phyloP scores from a whole-genome alignment of 495 filamentous ascomycete species.

The Xylaria longipes region DNA sequence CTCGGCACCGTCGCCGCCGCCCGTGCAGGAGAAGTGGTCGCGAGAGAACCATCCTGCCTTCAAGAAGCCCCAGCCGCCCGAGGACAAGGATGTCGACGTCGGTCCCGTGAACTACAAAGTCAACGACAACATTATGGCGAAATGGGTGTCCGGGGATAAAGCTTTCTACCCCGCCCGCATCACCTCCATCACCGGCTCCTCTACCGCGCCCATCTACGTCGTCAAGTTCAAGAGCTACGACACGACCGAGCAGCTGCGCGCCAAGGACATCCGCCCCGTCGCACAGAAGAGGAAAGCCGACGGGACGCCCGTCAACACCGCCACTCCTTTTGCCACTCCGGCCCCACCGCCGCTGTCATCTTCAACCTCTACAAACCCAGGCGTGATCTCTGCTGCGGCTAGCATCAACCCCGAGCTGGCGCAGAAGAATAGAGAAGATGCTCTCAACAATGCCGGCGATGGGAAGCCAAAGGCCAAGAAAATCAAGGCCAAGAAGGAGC shows the following conservation, averaged over 20 bases:
- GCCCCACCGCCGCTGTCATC: slow-evolving; percentile 44
- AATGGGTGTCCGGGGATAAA: slow-evolving; percentile 89
- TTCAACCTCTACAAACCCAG: slow-evolving; percentile 57
- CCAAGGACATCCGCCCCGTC: slow-evolving; percentile 84
- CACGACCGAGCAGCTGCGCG: slow-evolving; percentile 82
- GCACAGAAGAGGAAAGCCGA: slow-evolving; percentile 93
- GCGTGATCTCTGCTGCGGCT: slow-evolving; percentile 83
- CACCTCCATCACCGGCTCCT: slow-evolving; percentile 89
- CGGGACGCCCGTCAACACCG: slow-evolving; percentile 64
- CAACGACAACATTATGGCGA: slow-evolving; percentile 88
- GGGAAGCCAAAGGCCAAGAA: slow-evolving; percentile 61
- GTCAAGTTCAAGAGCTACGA: slow-evolving; percentile 93
- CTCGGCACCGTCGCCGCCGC: slow-evolving; percentile 50
- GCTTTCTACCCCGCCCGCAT: slow-evolving; percentile 92
- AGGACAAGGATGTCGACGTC: slow-evolving; percentile 52
- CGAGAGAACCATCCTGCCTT: slow-evolving; percentile 74
- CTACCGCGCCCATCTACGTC: slow-evolving; percentile 84
- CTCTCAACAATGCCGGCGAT: slow-evolving; percentile 41
- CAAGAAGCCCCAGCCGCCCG: slow-evolving; percentile 59
- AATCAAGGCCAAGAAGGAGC: slow-evolving; percentile 86
- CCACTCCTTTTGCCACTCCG: slow-evolving; percentile 49
- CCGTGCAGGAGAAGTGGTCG: slow-evolving; percentile 70
- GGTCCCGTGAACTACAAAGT: slow-evolving; percentile 71
- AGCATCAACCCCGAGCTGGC: slow-evolving; percentile 82
- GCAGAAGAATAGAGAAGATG: slow-evolving; percentile 63